Base-by-base conservation (phyloP, 2,329 filamentous ascomycete genomes). In the Aspergillus puulaauensis region DNA sequence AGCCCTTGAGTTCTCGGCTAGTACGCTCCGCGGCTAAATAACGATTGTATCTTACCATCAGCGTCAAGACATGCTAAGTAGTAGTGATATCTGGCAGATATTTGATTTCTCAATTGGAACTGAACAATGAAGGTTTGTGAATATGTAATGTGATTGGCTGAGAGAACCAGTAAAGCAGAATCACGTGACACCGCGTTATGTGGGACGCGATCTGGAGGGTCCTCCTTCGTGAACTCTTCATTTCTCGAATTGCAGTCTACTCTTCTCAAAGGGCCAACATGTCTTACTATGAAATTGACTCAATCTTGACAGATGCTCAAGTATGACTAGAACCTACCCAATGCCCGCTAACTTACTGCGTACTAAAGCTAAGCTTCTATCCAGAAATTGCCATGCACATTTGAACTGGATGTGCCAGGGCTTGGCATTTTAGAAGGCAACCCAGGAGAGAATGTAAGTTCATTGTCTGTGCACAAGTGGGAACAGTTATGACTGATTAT, bases 301-400 rank as follows among this genome's bases (percentile, higher is more conserved):
- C 76, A 12, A 79, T 79, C 40, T 61, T 80, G 56, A 80, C 77
- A 2, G 77, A 79, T 64, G 73, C 76, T 5, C 75, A 78, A 66
- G 75, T 76, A 63, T 41, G 64, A 12, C 61, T 11, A 23, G 19
- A 12, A 3, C 6, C 11, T 4, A 21, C 15, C 14, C 14, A n/a
- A 11, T 31, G 6, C 15, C 12, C n/a, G 21, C 7, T 14, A 37
- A 23, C 17, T 15, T 41, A 35, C 21, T n/a, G n/a, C 21, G 19
- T 39, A 17, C 39, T 56, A 43, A 49, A 47, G 3, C 49, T 11
- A 11, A 48, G 17, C 7, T 17, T 45, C 41, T 45, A 33, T 60
- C 52, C 59, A 96, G 87, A 98, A 97, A 90, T 86, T 97, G 33
- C 93, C 95, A 41, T 96, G 93, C 79, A 96, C 90, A 52, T 97